These are phyloP conservation scores for Eutrema salsugineum DNA, from an alignment of 441 rosid species.

Conservation along the genomic window DNA sequence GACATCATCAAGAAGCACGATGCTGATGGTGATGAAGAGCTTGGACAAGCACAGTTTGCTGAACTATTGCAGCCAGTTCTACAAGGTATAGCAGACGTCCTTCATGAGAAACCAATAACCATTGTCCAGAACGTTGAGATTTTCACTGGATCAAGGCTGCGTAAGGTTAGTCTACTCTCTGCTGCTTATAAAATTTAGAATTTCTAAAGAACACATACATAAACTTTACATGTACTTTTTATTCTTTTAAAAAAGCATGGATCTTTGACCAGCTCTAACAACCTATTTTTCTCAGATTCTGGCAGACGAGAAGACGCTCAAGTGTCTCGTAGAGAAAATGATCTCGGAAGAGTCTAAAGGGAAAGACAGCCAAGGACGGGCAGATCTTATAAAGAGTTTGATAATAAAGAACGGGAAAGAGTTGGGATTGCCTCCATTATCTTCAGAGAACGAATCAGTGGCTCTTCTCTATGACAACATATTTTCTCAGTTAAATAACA, in stretches of 20 bases:
- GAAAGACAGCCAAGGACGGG: constrained; percentile 25
- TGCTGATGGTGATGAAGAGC: constrained; percentile 64
- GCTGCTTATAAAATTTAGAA: background rate
- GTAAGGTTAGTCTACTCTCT: constrained; percentile 39
- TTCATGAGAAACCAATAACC: constrained; percentile 45
- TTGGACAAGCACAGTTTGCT: constrained; percentile 91
- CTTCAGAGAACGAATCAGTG: constrained; percentile 53
- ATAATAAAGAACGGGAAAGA: constrained; percentile 53
- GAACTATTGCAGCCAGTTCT: constrained; percentile 65
- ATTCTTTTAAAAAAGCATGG: background rate
- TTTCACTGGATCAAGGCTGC: constrained; percentile 56
- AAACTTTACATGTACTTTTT: background rate
- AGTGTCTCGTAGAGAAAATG: constrained; percentile 34
- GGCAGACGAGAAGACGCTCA: constrained; percentile 46
- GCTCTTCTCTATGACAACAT: constrained; percentile 52
- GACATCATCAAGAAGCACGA: constrained; percentile 71
- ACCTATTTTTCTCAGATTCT: constrained; percentile 47
- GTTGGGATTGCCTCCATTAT: constrained; percentile 63
- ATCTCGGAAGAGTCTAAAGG: constrained; percentile 29
- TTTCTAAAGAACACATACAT: background rate
- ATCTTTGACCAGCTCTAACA: background rate
- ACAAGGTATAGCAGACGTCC: constrained; percentile 64
- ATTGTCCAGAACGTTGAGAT: constrained; percentile 52
- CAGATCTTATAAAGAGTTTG: constrained; percentile 39
- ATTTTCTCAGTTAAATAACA: constrained; percentile 37